phyloP scores from a whole-genome alignment of 1,139 yeast genomes.

The Taphrina populina region DNA sequence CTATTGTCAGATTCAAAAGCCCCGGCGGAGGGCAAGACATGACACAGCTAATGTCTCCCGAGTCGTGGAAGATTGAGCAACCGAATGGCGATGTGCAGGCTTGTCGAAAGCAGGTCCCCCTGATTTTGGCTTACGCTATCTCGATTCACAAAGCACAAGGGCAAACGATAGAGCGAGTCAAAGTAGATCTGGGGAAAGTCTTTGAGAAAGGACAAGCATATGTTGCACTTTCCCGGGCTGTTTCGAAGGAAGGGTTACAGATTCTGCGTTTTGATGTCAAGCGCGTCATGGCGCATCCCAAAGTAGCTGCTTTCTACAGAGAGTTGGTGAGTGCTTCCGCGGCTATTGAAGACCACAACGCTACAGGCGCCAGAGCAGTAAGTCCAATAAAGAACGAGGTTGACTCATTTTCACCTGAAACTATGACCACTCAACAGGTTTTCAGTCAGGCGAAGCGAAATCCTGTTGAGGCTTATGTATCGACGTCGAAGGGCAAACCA shows the following conservation, averaged over 20 bases:
- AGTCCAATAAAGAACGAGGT: neutral
- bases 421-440: constrained; percentile 27
- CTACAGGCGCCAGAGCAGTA: neutral
- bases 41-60: constrained; percentile 58
- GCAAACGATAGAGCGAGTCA: constrained; percentile 79
- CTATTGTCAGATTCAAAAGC: constrained; percentile 71
- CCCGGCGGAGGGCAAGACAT: constrained; percentile 73
- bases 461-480: constrained; percentile 14
- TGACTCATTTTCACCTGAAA: neutral
- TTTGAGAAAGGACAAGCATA: constrained; percentile 92
- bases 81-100: constrained; percentile 56
- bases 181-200: constrained; percentile 70
- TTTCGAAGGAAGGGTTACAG: constrained; percentile 68
- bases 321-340: constrained; percentile 14
- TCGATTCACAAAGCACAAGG: constrained; percentile 97
- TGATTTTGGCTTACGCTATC: constrained; percentile 90
- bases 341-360: constrained; percentile 9
- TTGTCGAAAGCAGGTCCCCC: constrained; percentile 69
- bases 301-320: constrained; percentile 65
- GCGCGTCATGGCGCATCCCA: constrained; percentile 63
- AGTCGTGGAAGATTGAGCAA: constrained; percentile 69
- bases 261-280: constrained; percentile 65
- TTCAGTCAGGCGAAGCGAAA: constrained; percentile 25
- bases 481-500: neutral
- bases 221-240: constrained; percentile 89